Base-by-base conservation (phyloP, 2,329 filamentous ascomycete genomes). In the Claviceps sp. region DNA sequence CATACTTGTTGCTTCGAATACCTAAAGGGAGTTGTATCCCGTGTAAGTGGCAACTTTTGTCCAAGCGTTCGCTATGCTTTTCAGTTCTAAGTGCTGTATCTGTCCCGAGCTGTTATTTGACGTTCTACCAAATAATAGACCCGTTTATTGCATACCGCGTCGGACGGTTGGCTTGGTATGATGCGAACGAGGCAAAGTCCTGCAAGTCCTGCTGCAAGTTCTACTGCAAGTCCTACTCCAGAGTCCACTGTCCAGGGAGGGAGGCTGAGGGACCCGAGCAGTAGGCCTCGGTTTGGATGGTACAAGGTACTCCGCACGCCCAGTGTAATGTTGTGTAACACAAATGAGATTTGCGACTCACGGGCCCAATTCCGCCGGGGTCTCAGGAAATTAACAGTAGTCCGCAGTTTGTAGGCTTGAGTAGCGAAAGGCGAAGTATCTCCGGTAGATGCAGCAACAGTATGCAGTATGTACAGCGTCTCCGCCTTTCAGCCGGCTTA, bases 91-190 rank as follows among this genome's bases (percentile, higher is more conserved):
- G 42, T 8, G 23, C 16, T 40, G 40, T 44, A 14, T 49, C n/a
- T 29, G 29, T 16, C 16, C 20, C 37, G 14, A 44, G 13, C 29
- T 16, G 39, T 50, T 50, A 50, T 49, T 44, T 47, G 47, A 23
- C 22, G 26, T n/a, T 38, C 17, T 48, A 34, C 29, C 29, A 20
- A 45, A 14, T 4, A 20, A 52, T 22, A 26, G 52, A 46, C 22
- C 43, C 43, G 46, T 52, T 50, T 59, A 53, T 56, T 47, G 57
- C 58, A 60, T 60, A 53, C 52, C 55, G 56, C 55, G 56, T 52
- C 51, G 56, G 47, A 4, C 11, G 47, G 34, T 52, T 53, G 50
- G 49, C 49, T 44, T 50, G 52, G 40, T 45, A 20, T 13, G 34
- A 45, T 37, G 9, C 8, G 11, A 17, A 38, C 2, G 29, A 29